Evolutionary conservation across 2,329 filamentous ascomycete genomes (phyloP), one percentile per base, ranked within the genome.

Genomic region (Rhynchosporium agropyri): DNA sequence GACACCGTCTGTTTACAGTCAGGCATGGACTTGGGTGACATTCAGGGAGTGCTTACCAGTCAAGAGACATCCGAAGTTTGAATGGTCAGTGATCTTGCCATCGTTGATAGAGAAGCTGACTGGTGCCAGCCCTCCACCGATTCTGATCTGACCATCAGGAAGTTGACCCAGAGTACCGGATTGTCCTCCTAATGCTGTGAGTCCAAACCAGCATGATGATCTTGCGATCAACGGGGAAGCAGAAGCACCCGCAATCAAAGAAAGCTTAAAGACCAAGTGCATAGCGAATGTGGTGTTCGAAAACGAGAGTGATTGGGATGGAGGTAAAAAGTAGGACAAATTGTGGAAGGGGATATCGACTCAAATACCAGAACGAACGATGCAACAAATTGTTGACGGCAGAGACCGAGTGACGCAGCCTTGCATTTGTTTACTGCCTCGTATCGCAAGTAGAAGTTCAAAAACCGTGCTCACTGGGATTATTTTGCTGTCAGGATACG

Each of bases 31-130:
- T 43, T 36, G 2, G 31, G 53, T 10, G 3, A 31, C 20, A 20
- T n/a, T 13, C 13, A 31, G 36, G 12, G n/a, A n/a, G 20, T n/a
- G 60, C 60, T 58, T 53, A 84, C 82, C 78, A 66, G 86, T 89
- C 70, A 88, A 76, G 74, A 87, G 86, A 71, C 87, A 89, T 26
- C 86, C 85, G 62, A 83, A 79, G 50, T 82, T 81, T 54, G 78
- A 78, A 54, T 76, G 73, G 71, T 89, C 87, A 20, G 78, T 82
- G 64, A 90, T 79, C 28, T 74, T 77, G 50, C 82, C 81, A 58
- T 79, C 79, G 65, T 80, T 77, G 68, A 89, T 79, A 62, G 80
- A 85, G 72, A 83, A 89, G 8, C 79, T 77, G 13, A 79, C 79
- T 53, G 79, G 71, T 4, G 75, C 66, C 12, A 83, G 73, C 28